phyloP scores from a whole-genome alignment of 768 basidiomycete species.

The Podaxis sp. region DNA sequence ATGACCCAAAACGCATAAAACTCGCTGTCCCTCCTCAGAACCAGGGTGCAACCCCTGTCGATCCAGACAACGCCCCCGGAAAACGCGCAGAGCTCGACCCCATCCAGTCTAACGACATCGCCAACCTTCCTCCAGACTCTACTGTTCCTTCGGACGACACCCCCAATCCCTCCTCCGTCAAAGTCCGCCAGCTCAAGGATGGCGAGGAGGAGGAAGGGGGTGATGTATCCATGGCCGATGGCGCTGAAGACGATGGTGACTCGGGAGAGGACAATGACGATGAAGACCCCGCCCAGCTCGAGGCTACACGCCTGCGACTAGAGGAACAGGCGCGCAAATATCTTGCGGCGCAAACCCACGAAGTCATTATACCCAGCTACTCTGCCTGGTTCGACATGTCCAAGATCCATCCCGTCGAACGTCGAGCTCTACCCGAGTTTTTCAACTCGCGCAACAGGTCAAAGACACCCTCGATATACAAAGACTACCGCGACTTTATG shows the following conservation, averaged over 20 bases:
- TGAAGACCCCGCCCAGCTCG: slow-evolving; percentile 81
- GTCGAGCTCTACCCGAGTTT: slow-evolving; percentile 93
- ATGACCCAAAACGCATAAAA: slow-evolving; percentile 59
- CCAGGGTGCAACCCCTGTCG: slow-evolving; percentile 73
- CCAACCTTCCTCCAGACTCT: slow-evolving; percentile 59
- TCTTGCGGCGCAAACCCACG: slow-evolving; percentile 95
- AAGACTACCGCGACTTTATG: slow-evolving; percentile 99
- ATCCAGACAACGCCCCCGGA: slow-evolving; percentile 76
- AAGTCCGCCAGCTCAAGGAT: slow-evolving; percentile 44
- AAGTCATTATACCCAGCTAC: slow-evolving; percentile 95
- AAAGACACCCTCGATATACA: slow-evolving; percentile 97
- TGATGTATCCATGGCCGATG: slow-evolving; percentile 83
- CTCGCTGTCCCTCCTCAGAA: slow-evolving; percentile 51
- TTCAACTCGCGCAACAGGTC: slow-evolving; percentile 94
- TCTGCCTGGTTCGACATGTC: slow-evolving; percentile 98
- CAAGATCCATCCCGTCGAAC: slow-evolving; percentile 89
- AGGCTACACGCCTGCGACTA: slow-evolving; percentile 73
- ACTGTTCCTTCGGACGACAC: not conserved
- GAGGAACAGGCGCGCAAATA: slow-evolving; percentile 92
- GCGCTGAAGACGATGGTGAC: slow-evolving; percentile 72
- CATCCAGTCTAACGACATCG: slow-evolving; percentile 74
- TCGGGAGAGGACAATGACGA: slow-evolving; percentile 82
- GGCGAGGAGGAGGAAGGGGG: slow-evolving; percentile 61
- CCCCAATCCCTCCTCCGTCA: slow-evolving; percentile 28
- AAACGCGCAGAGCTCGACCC: slow-evolving; percentile 91